Evolutionary conservation across 352 stramenopile species (phyloP).

Genomic region (Globisporangium nunn): DNA sequence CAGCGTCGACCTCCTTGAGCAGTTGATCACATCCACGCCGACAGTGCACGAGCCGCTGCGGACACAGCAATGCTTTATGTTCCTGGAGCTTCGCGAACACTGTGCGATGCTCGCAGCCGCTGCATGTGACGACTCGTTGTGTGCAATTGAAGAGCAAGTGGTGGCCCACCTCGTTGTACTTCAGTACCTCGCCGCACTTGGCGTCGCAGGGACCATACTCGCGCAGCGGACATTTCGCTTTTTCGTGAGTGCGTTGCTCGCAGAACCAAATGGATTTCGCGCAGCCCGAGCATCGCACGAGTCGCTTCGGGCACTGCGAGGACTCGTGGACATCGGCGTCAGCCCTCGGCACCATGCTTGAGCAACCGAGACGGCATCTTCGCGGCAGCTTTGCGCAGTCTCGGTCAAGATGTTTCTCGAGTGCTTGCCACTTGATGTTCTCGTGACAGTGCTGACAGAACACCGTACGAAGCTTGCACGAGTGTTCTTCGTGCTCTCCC

Average conservation of each 20-base stretch:
- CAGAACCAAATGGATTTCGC: slow-evolving; percentile 31
- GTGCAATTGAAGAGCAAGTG: slow-evolving; percentile 52
- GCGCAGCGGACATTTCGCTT: slow-evolving; percentile 46
- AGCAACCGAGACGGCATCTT: slow-evolving; percentile 47
- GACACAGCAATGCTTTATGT: slow-evolving; percentile 43
- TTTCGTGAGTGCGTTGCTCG: slow-evolving; percentile 32
- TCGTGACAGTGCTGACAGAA: slow-evolving; percentile 54
- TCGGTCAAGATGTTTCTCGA: slow-evolving; percentile 29
- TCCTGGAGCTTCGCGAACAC: slow-evolving; percentile 24
- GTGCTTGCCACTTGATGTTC: slow-evolving; percentile 15
- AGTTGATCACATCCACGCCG: slow-evolving; percentile 39
- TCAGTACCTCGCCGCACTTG: slow-evolving; percentile 34
- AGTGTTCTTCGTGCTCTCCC: slow-evolving; percentile 38
- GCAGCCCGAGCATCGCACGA: slow-evolving; percentile 53
- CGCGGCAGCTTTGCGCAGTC: slow-evolving; percentile 32
- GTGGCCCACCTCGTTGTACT: slow-evolving; percentile 43
- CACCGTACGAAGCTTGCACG: slow-evolving; percentile 33
- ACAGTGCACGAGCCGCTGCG: slow-evolving; percentile 42
- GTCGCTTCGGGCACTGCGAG: slow-evolving; percentile 43
- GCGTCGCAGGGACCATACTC: slow-evolving; percentile 38
- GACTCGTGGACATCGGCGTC: slow-evolving; percentile 30
- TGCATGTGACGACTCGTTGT: slow-evolving; percentile 40
- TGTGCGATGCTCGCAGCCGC: slow-evolving; percentile 34
- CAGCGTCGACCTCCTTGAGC: slow-evolving; percentile 31
- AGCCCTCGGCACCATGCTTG: slow-evolving; percentile 15